Evolutionary conservation across 805 yeast species (phyloP).

Genomic region (Kockiozyma suomiensis): DNA sequence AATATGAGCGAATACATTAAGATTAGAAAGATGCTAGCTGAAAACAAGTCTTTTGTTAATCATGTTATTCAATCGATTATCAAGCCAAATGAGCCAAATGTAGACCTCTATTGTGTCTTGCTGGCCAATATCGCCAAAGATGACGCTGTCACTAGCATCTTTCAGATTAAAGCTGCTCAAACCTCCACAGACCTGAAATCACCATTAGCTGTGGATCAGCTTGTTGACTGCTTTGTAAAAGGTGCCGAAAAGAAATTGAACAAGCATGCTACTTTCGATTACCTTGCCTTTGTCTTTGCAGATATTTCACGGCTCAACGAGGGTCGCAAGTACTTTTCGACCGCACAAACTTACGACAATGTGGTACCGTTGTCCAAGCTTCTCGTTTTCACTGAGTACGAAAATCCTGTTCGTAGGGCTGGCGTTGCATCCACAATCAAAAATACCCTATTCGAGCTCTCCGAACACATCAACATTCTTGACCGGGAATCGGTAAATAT

Average conservation of each 20-base stretch:
- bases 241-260: slow-evolving; percentile 75
- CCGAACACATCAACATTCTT: slow-evolving; percentile 62
- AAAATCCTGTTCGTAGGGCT: slow-evolving; percentile 76
- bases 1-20: slow-evolving; percentile 74
- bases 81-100: slow-evolving; percentile 57
- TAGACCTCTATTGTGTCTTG: slow-evolving; percentile 81
- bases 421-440: slow-evolving; percentile 93
- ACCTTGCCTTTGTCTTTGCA: slow-evolving; percentile 83
- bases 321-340: slow-evolving; percentile 70
- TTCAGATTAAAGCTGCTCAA: slow-evolving; percentile 7
- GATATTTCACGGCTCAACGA: slow-evolving; percentile 67
- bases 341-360: slow-evolving; percentile 69
- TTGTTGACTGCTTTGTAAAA: slow-evolving; percentile 86
- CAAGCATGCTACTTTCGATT: slow-evolving; percentile 74
- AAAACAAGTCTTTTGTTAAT: slow-evolving; percentile 58
- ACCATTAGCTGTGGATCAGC: slow-evolving; percentile 61
- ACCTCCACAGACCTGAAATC: slow-evolving; percentile 18
- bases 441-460: slow-evolving; percentile 80
- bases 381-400: slow-evolving; percentile 78
- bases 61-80: slow-evolving; percentile 40
- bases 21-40: slow-evolving; percentile 65
- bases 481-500: slow-evolving; percentile 67
- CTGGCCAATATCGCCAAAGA: slow-evolving; percentile 84
- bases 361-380: slow-evolving; percentile 81
- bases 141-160: slow-evolving; percentile 51